Evolutionary conservation across 1,284 basidiomycete species (phyloP), one percentile per base, ranked within the genome.

Genomic region (Phylloporus sp.): DNA sequence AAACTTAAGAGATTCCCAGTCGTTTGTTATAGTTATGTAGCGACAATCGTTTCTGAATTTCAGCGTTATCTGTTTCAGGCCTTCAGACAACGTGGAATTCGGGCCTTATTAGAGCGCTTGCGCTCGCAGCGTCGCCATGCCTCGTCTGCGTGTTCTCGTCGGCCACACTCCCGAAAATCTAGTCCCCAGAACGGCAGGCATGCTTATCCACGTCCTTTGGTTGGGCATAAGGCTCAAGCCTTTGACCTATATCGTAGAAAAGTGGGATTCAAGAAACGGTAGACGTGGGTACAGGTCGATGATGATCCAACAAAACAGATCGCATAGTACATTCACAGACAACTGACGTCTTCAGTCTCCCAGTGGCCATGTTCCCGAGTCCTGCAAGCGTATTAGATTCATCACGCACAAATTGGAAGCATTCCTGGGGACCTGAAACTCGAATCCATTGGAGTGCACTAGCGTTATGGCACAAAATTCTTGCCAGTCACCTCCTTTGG

Each of bases 101-200:
- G n/a, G n/a, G n/a, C n/a, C n/a, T n/a, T n/a, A n/a, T n/a, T n/a
- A n/a, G n/a, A n/a, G n/a, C n/a, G n/a, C n/a, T n/a, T n/a, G n/a
- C n/a, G n/a, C n/a, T n/a, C n/a, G n/a, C n/a, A n/a, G 8, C 15
- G 8, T 17, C 39, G 41, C 52, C 68, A 87, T 87, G 86, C 88
- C 90, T 58, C 85, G 85, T 64, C 85, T 94, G 27, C 88, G 89
- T 58, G 87, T 94, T 49, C 84, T 91, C 47, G 91, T 88, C 49
- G 92, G 92, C 10, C 85, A 91, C 8, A 86, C 86, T 10, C 77
- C 83, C 14, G 75, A 84, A 1, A 76, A 81, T 37, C 84, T 92
- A 60, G 81, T 80, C 4, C 85, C 86, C 11, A 88, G n/a, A n/a
- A n/a, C n/a, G n/a, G n/a, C n/a, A n/a, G n/a, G n/a, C n/a, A n/a